Evolutionary conservation across 2,329 filamentous ascomycete species (phyloP), one percentile per base, ranked within the genome.

Genomic region (Botrytis fabae): DNA sequence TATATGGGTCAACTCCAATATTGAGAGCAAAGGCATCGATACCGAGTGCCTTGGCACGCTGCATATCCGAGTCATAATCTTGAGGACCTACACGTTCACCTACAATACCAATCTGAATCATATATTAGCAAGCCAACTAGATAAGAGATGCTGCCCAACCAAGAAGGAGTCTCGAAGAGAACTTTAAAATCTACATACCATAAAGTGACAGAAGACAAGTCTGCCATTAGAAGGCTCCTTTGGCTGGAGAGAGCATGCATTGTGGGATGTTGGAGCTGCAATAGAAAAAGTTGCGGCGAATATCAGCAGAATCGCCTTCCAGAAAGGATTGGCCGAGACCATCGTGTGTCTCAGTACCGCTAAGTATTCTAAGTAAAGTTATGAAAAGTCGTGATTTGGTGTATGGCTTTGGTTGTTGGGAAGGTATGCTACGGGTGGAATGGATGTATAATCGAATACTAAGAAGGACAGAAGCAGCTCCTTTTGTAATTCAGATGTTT

Each of bases 21-120:
- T 82, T 81, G 40, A 82, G 70, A 7, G 80, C 80, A 70, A 82
- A 82, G 9, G 79, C 80, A 64, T 82, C 80, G 65, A 82, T 81
- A 9, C 81, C 82, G 1, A 82, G 73, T 2, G 75, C 38, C 62
- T 78, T 79, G 38, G 79, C 79, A 28, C 73, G 68, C 32, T 72
- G 62, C 74, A 76, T 76, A 32, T 76, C 76, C 35, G n/a, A n/a
- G 35, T 77, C 75, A 51, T 71, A 77, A 35, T 77, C 75, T 16
- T 73, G 62, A 28, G 75, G 40, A n/a, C 74, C 73, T 22, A 73
- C 70, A 25, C 76, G 73, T 10, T 77, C 76, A 35, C 66, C 73
- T 35, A 77, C 74, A 54, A 77, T 77, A 32, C 76, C 76, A 66
- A 77, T 77, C 76, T 77, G 25, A n/a, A 54, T 22, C 2, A 12